Evolutionary conservation across 306 rosid species (phyloP).

Genomic region (Hippophae rhamnoides): DNA sequence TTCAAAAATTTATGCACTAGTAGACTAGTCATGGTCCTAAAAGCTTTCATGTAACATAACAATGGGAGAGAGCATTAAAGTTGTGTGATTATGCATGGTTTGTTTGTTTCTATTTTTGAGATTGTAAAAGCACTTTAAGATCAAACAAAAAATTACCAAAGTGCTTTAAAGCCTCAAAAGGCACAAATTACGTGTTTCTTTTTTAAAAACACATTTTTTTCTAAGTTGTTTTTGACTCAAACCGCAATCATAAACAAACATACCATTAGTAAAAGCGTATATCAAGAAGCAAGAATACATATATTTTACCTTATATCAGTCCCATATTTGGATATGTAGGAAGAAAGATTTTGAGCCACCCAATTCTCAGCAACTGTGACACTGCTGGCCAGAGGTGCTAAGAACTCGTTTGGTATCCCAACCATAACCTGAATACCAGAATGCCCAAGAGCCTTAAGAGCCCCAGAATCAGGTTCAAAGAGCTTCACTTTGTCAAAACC

Average conservation of each 20-base stretch:
- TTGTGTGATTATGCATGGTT: too few relatives aligned
- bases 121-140: too few relatives aligned
- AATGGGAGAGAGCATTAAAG: too few relatives aligned
- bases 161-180: too few relatives aligned
- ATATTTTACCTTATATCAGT: conserved; percentile 54
- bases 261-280: neutral
- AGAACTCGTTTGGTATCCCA: conserved; percentile 78
- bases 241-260: neutral
- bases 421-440: conserved; percentile 79
- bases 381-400: conserved; percentile 50
- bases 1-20: too few relatives aligned
- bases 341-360: conserved; percentile 72
- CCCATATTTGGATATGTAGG: conserved; percentile 53
- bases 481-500: conserved; percentile 79
- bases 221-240: too few relatives aligned
- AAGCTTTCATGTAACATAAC: too few relatives aligned
- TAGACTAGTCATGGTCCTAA: too few relatives aligned
- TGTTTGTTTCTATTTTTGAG: too few relatives aligned
- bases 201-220: too few relatives aligned
- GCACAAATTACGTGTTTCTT: too few relatives aligned
- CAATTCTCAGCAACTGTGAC: conserved; percentile 61
- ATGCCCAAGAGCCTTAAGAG: conserved; percentile 65
- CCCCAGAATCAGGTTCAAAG: conserved; percentile 77
- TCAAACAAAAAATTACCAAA: too few relatives aligned
- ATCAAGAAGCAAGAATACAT: neutral